Evolutionary conservation across 257 asterid genomes (phyloP).

Genomic region (Phtheirospermum japonicum): DNA sequence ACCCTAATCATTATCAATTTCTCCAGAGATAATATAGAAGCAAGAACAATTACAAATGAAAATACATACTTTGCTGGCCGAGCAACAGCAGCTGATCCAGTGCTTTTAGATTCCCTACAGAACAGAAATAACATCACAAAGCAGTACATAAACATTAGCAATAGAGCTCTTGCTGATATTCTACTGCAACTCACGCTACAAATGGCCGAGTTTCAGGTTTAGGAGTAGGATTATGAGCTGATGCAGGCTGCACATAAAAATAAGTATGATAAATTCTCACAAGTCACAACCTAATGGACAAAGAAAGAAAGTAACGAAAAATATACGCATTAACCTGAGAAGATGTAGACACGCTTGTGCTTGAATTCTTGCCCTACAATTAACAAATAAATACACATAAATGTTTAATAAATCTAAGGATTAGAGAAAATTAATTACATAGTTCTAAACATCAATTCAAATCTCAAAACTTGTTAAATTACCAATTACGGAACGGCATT

Average conservation of each 20-base stretch:
- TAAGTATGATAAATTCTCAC: too few relatives aligned
- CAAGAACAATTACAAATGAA: background rate
- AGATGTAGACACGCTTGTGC: conserved; percentile 59
- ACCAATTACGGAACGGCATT: too few relatives aligned
- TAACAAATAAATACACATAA: conserved; percentile 24
- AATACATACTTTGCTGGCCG: conserved; percentile 41
- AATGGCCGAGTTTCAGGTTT: conserved; percentile 47
- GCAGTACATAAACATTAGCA: background rate
- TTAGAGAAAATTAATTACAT: background rate
- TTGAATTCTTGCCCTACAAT: conserved; percentile 54
- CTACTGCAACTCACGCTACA: conserved; percentile 47
- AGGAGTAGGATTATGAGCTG: conserved; percentile 40
- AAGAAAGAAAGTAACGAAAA: conserved; percentile 13
- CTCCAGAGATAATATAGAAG: background rate
- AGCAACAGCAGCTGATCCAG: conserved; percentile 44
- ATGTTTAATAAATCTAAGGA: conserved; percentile 5
- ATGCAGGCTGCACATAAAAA: conserved; percentile 9
- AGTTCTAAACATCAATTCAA: background rate
- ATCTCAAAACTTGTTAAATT: too few relatives aligned
- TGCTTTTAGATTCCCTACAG: conserved; percentile 46
- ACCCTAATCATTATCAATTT: conserved; percentile 17
- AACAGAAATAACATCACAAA: conserved; percentile 25
- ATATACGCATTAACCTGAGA: conserved; percentile 48
- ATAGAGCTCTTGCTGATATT: conserved; percentile 17
- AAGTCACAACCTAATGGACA: conserved; percentile 24